Evolutionary conservation across 257 asterid species (phyloP), one percentile per base, ranked within the genome.

Genomic region (Solanum raphanifolium): DNA sequence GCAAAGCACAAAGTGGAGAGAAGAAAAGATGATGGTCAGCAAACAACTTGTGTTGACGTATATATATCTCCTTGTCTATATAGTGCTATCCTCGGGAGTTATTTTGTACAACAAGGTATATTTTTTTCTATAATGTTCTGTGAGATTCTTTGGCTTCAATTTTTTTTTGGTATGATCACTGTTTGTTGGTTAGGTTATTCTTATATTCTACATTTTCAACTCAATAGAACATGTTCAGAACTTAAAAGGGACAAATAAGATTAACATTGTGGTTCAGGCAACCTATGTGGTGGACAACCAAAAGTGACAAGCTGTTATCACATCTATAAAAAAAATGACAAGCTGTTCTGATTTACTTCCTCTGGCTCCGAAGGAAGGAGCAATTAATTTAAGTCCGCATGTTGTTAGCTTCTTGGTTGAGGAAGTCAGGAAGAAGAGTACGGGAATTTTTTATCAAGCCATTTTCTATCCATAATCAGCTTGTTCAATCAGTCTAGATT

Each of bases 101-200:
- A 97, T 97, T 89, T 93, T 97, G 83, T 95, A 95, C 92, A 97
- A 97, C 94, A 97, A 97, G 98, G 99, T 95, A 91, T 91, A 32
- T 82, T 15, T 1, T 48, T 18, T 82, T 29, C 69, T 29, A 32
- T 48, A 82, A 36, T 48, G 3, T 82, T 31, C 43, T 48, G 29
- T 48, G 31, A 82, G 69, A 18, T 48, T 10, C 43, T 82, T 82
- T 82, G 29, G 16, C 21, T 82, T 82, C 20, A 46, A 13, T 4
- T 41, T 34, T 78, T 74, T 35, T 73, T 31, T 38, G 11, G 38
- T 18, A 46, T 46, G 85, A 46, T 46, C 85, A 18, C 18, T 46
- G 68, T 9, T 48, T 48, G 41, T 43, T 46, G 29, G 41, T 48
- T 46, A 13, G 84, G n/a, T 16, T 81, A 43, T 29, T 27, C 27